A percentile compares a stretch with the other conserved stretches of the same genome.
Evolutionary conservation across 108 stramenopile genomes (phyloP).

Genomic region (Mediolabrus comicus): DNA sequence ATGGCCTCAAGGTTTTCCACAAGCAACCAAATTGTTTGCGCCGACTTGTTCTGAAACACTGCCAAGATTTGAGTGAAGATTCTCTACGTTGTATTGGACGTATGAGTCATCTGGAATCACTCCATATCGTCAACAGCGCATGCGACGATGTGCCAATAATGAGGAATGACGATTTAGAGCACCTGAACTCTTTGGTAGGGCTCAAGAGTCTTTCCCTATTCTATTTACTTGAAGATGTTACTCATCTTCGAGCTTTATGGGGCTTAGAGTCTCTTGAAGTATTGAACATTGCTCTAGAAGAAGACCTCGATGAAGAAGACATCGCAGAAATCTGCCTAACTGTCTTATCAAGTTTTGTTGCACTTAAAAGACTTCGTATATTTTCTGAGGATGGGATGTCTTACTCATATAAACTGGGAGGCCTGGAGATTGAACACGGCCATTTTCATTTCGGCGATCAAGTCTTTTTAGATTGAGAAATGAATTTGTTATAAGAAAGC

Average conservation of each 20-base stretch:
- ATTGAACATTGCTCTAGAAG: conserved; percentile 34
- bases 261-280: conserved; percentile 34
- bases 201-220: conserved; percentile 37
- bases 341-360: conserved; percentile 14
- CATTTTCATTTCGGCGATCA: conserved; percentile 31
- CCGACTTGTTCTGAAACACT: conserved; percentile 30
- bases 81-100: conserved; percentile 27
- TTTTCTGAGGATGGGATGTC: conserved; percentile 34
- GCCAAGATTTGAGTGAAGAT: conserved; percentile 36
- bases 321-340: conserved; percentile 18
- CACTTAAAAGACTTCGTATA: conserved; percentile 19
- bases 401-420: conserved; percentile 5
- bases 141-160: conserved; percentile 27
- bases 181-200: conserved; percentile 14
- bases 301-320: conserved; percentile 11
- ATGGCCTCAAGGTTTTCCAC: conserved; percentile 24
- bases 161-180: conserved; percentile 19
- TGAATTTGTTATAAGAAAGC: neutral
- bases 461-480: conserved; percentile 1
- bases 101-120: conserved; percentile 27
- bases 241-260: conserved; percentile 13
- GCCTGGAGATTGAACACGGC: conserved; percentile 27
- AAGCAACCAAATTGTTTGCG: conserved; percentile 4
- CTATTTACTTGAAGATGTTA: conserved; percentile 25
- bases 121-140: conserved; percentile 32